phyloP scores from a whole-genome alignment of 768 basidiomycete species.

The Pleurotus citrinopileatus region DNA sequence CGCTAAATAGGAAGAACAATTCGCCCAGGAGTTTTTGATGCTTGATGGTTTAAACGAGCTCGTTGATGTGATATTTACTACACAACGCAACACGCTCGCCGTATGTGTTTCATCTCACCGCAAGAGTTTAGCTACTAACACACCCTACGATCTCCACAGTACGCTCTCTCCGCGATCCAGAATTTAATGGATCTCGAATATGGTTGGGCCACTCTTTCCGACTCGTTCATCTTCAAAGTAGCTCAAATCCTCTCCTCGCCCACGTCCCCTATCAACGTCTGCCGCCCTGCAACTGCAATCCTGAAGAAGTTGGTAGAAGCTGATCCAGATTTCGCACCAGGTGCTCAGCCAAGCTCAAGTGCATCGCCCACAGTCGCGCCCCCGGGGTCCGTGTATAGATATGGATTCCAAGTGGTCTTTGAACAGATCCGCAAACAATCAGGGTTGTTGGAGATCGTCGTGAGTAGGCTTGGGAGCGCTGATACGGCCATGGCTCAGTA shows the following conservation, averaged over 20 bases:
- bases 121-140: constrained; percentile 3
- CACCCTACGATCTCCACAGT: constrained; percentile 38
- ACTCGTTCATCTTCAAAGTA: constrained; percentile 71
- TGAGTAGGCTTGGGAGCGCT: constrained; percentile 72
- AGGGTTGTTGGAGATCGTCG: constrained; percentile 77
- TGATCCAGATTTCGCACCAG: constrained; percentile 67
- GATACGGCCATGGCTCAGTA: constrained; percentile 85
- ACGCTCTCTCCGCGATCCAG: constrained; percentile 82
- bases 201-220: constrained; percentile 75
- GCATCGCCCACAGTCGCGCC: constrained; percentile 46
- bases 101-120: constrained; percentile 36
- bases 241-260: constrained; percentile 77
- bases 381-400: constrained; percentile 74
- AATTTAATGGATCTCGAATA: constrained; percentile 85
- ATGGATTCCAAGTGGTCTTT: constrained; percentile 82
- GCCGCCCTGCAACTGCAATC: constrained; percentile 87
- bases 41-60: constrained; percentile 71
- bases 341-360: constrained; percentile 59
- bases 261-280: constrained; percentile 81
- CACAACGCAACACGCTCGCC: constrained; percentile 82
- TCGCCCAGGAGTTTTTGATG: constrained; percentile 73
- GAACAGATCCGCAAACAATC: constrained; percentile 76
- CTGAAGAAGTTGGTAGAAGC: constrained; percentile 88
- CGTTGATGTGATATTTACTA: constrained; percentile 61
- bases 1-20: constrained; percentile 69